Base-by-base conservation (phyloP, 176 grass and related monocot species). In the Triticum monococcum region DNA sequence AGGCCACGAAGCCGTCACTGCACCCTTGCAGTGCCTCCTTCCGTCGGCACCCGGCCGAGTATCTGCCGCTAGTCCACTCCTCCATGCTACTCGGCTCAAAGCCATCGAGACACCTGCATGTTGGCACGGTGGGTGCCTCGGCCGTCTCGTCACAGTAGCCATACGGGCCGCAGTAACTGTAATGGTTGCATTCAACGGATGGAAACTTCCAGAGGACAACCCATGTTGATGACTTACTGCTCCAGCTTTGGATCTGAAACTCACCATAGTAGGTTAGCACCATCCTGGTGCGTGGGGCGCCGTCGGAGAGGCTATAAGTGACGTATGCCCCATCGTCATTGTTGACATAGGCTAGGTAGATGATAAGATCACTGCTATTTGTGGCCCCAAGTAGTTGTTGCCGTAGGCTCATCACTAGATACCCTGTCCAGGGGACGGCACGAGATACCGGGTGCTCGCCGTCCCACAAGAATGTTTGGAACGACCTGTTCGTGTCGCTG, bases 41-140 rank as follows among this genome's bases (percentile, higher is more conserved):
- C 9, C 92, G 73, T 2, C 13, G 46, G 64, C 92, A 91, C 0
- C 92, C 92, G 0, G 0, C 11, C 0, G 23, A 36, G 48, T 72
- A 87, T 3, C 11, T 36, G 13, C 89, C 81, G 3, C 4, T 14
- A 16, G 3, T 63, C 88, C 88, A 90, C 1, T 86, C 83, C 1
- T 9, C 38, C 0, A 0, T 37, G 52, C 28, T 25, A 18, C 2
- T 12, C 1, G 89, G 89, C 80, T 75, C 76, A 43, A 94, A 94
- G 1, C 89, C 87, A 0, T 89, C 64, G 3, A 91, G 73, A 52
- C 92, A 94, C 4, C 23, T 81, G 77, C 92, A 94, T 9, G 87
- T 77, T 31, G 12, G 40, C 5, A 17, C 41, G 4, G 28, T 11
- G 22, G 26, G 12, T 5, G 22, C 38, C 0, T 2, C 2, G 11